Conservation (phyloP, 257 asterid genomes). For the Nicotiana noctiflora region DNA sequence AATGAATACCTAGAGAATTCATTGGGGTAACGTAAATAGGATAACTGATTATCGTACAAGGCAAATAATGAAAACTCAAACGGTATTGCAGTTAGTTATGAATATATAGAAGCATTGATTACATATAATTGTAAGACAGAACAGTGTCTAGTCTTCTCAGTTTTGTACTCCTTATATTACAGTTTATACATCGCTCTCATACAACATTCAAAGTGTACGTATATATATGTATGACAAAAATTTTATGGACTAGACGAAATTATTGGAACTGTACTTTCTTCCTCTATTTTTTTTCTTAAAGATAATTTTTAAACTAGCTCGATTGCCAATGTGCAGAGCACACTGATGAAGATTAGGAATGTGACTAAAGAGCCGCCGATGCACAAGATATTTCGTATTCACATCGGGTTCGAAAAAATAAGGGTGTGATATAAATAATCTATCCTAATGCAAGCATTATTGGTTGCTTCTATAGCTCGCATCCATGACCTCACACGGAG, state of each 20-base stretch:
- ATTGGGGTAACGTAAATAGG: neutral
- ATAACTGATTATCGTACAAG: neutral
- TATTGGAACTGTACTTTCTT: slow-evolving; percentile 1
- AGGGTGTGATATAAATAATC: no score
- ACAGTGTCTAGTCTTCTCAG: neutral
- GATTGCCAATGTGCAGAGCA: no score
- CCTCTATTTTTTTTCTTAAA: neutral
- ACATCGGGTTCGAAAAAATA: no score
- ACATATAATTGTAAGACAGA: neutral
- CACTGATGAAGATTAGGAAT: neutral
- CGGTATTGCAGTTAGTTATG: slow-evolving; percentile 6
- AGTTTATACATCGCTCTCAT: slow-evolving; percentile 9
- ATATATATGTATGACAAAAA: neutral
- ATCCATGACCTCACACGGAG: no score
- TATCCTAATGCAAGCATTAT: no score
- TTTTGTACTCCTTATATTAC: neutral
- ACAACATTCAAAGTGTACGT: slow-evolving; percentile 4
- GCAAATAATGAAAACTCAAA: neutral
- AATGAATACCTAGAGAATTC: neutral
- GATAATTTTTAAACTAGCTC: neutral
- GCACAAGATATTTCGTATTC: no score
- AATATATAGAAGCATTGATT: neutral
- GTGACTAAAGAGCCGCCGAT: no score
- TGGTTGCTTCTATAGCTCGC: no score
- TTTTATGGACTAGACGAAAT: neutral